Evolutionary conservation across 1,139 yeast species (phyloP).

Genomic region (Magnusiomyces ingens): DNA sequence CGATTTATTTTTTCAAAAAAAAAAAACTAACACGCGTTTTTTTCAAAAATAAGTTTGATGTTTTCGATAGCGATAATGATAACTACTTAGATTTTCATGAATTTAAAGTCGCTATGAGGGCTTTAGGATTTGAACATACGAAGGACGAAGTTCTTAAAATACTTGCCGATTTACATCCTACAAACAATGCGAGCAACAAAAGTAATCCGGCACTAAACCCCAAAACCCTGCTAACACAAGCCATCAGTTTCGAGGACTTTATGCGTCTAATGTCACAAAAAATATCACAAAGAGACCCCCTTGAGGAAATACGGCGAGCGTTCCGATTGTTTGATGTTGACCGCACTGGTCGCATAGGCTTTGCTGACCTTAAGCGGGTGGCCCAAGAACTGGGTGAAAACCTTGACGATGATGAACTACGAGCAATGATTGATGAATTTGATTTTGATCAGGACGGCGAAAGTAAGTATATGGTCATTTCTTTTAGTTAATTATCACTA

Average conservation of each 20-base stretch:
- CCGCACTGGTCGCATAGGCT: slow-evolving; percentile 68
- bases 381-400: slow-evolving; percentile 93
- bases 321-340: slow-evolving; percentile 88
- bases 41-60: slow-evolving; percentile 43
- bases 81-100: slow-evolving; percentile 91
- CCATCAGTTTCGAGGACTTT: slow-evolving; percentile 77
- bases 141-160: slow-evolving; percentile 77
- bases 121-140: slow-evolving; percentile 81
- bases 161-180: slow-evolving; percentile 30
- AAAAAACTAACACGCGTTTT: neutral
- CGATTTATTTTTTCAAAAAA: neutral
- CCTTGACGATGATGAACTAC: slow-evolving; percentile 82
- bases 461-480: slow-evolving; percentile 31
- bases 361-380: slow-evolving; percentile 70
- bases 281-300: slow-evolving; percentile 79
- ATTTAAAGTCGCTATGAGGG: slow-evolving; percentile 84
- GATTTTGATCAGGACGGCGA: slow-evolving; percentile 97
- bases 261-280: slow-evolving; percentile 60
- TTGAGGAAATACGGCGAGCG: slow-evolving; percentile 87
- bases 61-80: slow-evolving; percentile 90
- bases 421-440: slow-evolving; percentile 97
- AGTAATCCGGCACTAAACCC: neutral
- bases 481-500: slow-evolving; percentile 5
- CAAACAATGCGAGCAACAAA: slow-evolving; percentile 55
- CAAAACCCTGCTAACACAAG: slow-evolving; percentile 29